Evolutionary conservation across 177 flowering plant species (phyloP), one percentile per base, ranked within the genome.

Genomic region (Vitis hybrid): DNA sequence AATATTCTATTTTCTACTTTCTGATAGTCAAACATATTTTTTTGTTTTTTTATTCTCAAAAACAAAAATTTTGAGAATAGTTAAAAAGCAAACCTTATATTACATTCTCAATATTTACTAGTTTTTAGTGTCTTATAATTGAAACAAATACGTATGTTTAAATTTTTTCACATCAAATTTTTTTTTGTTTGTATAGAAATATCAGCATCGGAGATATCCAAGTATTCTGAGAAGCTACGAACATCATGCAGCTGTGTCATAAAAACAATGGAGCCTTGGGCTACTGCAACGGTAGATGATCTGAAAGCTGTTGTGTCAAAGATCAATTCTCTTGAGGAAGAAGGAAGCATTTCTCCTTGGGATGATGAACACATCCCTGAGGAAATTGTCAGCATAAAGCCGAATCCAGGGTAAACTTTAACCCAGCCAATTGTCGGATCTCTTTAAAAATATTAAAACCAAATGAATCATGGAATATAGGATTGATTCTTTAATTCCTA

Each of bases 301-400:
- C 83, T 92, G 23, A 91, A 84, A 80, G 61, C 74, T 67, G 79
- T 82, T 68, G 86, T 89, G 8, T 69, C 48, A 61, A 88, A 83
- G 78, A 74, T 91, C 74, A 87, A 83, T 78, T 73, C 70, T 69
- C 83, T 89, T 61, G 97, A 94, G 82, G 77, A 85, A 70, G 81
- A 84, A 68, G 68, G 73, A 69, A 67, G 52, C 66, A 86, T 92
- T 72, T 66, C 88, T 66, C 89, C 87, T 30, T 94, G 98, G 98
- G 93, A 88, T 82, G 97, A 94, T 56, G 97, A 91, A 67, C 70
- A 83, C 71, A 89, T 92, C 52, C 97, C 98, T 10, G 98, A 92
- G 79, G 97, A 94, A 82, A 83, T 92, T 82, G 87, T 92, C 71
- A 80, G 66, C 71, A 72, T 52, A 57, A 84, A 79, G 81, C 97